These are phyloP conservation scores for Fonsecaea pedrosoi DNA, from an alignment of 2,329 filamentous ascomycete species.

Conservation along the genomic window DNA sequence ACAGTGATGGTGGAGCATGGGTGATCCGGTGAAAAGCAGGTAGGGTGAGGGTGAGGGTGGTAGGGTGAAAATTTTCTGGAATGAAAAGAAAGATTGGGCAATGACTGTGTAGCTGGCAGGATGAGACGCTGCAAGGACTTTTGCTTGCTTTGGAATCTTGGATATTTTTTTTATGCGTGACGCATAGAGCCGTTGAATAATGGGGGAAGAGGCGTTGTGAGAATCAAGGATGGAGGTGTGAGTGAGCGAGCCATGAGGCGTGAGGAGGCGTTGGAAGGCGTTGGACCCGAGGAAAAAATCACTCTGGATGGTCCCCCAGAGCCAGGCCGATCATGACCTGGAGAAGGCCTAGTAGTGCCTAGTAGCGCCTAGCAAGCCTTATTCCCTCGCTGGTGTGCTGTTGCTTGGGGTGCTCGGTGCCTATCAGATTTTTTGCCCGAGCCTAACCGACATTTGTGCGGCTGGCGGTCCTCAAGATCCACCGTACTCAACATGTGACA, in stretches of 20 bases:
- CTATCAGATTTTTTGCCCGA: neutral
- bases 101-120: neutral
- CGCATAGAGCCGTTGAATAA: neutral
- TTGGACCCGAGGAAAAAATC: neutral
- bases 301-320: neutral
- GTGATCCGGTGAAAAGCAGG: neutral
- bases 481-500: neutral
- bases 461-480: neutral
- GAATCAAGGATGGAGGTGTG: too few relatives aligned
- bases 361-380: too few relatives aligned
- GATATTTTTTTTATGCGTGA: neutral
- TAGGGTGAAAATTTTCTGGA: neutral
- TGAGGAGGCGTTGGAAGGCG: neutral
- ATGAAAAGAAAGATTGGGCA: neutral
- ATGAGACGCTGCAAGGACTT: constrained; percentile 2
- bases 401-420: neutral
- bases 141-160: constrained; percentile 1
- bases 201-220: neutral
- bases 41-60: too few relatives aligned
- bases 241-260: neutral
- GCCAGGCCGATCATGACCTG: neutral
- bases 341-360: neutral
- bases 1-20: constrained; percentile 13
- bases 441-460: neutral
- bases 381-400: too few relatives aligned